Percentiles rank a stretch among this genome's conserved stretches.
phyloP scores from a whole-genome alignment of 352 stramenopile genomes.

The Pythium biforme region DNA sequence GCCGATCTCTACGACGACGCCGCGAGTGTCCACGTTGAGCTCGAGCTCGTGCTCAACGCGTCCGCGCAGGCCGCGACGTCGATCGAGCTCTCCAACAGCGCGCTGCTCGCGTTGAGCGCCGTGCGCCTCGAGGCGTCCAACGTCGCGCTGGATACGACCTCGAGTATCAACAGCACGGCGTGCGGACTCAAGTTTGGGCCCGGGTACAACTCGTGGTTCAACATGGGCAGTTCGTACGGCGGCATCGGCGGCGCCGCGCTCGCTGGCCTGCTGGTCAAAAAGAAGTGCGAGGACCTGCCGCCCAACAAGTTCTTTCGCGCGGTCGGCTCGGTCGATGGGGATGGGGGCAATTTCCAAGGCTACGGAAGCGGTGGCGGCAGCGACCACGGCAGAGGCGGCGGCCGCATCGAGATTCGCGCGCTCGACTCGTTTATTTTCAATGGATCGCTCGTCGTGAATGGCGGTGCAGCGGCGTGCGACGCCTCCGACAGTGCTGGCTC shows the following conservation, averaged over 20 bases:
- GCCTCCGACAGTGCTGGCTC: conserved; percentile 64
- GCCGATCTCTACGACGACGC: conserved; percentile 19
- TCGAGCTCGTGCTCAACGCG: conserved; percentile 19
- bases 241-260: conserved; percentile 75
- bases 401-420: conserved; percentile 50
- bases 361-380: conserved; percentile 80
- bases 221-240: conserved; percentile 68
- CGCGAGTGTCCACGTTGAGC: conserved; percentile 18
- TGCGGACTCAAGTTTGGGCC: conserved; percentile 77
- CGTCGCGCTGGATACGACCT: conserved; percentile 43
- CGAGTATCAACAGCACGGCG: conserved; percentile 55
- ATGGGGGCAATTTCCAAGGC: conserved; percentile 65
- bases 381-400: conserved; percentile 58
- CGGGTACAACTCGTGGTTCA: conserved; percentile 72
- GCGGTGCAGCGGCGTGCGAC: conserved; percentile 44
- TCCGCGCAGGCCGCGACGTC: conserved; percentile 26
- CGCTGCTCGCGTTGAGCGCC: conserved; percentile 52
- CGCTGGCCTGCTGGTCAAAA: conserved; percentile 20
- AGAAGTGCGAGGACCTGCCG: conserved; percentile 51
- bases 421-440: conserved; percentile 48
- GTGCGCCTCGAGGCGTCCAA: conserved; percentile 51
- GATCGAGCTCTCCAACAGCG: conserved; percentile 46
- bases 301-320: conserved; percentile 60
- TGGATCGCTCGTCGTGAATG: conserved; percentile 64
- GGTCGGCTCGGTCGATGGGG: conserved; percentile 59